phyloP scores from a whole-genome alignment of 1,284 basidiomycete species.

The Xerocomus minutiporus region DNA sequence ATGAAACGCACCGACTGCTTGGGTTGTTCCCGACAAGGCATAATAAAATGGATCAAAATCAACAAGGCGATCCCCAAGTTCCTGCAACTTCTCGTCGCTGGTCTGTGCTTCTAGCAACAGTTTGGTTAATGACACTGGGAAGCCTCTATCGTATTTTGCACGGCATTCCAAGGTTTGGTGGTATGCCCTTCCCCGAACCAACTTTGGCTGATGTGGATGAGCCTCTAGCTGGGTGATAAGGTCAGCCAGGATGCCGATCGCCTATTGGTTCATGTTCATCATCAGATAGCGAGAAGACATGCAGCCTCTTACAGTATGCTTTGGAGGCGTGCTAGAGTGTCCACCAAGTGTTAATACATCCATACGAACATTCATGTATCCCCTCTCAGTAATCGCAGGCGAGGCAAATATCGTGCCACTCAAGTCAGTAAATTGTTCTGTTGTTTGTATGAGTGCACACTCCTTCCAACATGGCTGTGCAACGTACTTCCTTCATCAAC shows the following conservation, averaged over 20 bases:
- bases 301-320: slow-evolving; percentile 41
- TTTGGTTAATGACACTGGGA: slow-evolving; percentile 28
- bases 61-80: slow-evolving; percentile 6
- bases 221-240: slow-evolving; percentile 51
- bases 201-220: slow-evolving; percentile 35
- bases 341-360: slow-evolving; percentile 58
- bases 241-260: slow-evolving; percentile 53
- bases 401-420: slow-evolving; percentile 41
- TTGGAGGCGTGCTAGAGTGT: slow-evolving; percentile 36
- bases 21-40: slow-evolving; percentile 40
- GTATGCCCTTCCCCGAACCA: slow-evolving; percentile 19
- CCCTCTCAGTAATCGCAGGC: slow-evolving; percentile 62
- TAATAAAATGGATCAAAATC: slow-evolving; percentile 27
- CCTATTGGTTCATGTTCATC: slow-evolving; percentile 25
- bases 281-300: background rate
- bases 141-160: slow-evolving; percentile 23
- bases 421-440: slow-evolving; percentile 35
- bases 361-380: slow-evolving; percentile 54
- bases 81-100: slow-evolving; percentile 25
- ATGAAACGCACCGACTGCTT: slow-evolving; percentile 39
- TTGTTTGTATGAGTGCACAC: background rate
- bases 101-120: slow-evolving; percentile 27
- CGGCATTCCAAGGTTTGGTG: slow-evolving; percentile 25
- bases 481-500: slow-evolving; percentile 46
- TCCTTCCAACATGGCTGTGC: background rate